Evolutionary conservation across 2,329 filamentous ascomycete genomes (phyloP).

Genomic region (Trichoderma lentiforme): DNA sequence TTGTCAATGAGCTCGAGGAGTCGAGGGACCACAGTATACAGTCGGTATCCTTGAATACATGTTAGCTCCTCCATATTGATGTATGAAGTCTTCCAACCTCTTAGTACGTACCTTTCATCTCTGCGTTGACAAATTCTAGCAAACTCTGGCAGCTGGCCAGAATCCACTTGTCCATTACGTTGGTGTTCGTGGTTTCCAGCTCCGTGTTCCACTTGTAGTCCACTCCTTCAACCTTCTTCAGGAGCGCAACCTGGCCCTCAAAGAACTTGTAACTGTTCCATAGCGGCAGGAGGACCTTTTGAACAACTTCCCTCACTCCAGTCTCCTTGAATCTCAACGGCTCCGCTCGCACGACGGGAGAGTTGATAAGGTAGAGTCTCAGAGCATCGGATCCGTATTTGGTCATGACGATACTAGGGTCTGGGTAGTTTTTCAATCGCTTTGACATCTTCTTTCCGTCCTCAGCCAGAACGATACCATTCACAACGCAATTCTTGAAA

Average conservation of each 20-base stretch:
- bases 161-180: slow-evolving; percentile 97
- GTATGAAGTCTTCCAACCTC: background rate
- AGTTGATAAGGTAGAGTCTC: slow-evolving; percentile 94
- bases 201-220: slow-evolving; percentile 77
- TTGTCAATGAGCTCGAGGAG: slow-evolving; percentile 84
- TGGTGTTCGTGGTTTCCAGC: slow-evolving; percentile 72
- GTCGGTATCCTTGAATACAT: slow-evolving; percentile 54
- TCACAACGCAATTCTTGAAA: slow-evolving; percentile 95
- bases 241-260: slow-evolving; percentile 76
- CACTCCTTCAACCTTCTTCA: slow-evolving; percentile 79
- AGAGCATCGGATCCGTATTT: slow-evolving; percentile 91
- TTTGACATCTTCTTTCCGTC: slow-evolving; percentile 99
- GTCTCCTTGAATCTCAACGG: slow-evolving; percentile 86
- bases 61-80: background rate
- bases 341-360: slow-evolving; percentile 88
- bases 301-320: slow-evolving; percentile 91
- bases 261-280: slow-evolving; percentile 99
- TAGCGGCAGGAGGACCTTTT: slow-evolving; percentile 82
- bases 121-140: slow-evolving; percentile 84
- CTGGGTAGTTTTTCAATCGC: slow-evolving; percentile 92
- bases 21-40: slow-evolving; percentile 89
- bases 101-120: slow-evolving; percentile 72
- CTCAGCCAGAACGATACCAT: slow-evolving; percentile 88
- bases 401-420: slow-evolving; percentile 76
- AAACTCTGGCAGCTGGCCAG: slow-evolving; percentile 88